Evolutionary conservation across 192 early-diverging fungal species (phyloP), one percentile per base, ranked within the genome.

Genomic region (Podila verticillata): DNA sequence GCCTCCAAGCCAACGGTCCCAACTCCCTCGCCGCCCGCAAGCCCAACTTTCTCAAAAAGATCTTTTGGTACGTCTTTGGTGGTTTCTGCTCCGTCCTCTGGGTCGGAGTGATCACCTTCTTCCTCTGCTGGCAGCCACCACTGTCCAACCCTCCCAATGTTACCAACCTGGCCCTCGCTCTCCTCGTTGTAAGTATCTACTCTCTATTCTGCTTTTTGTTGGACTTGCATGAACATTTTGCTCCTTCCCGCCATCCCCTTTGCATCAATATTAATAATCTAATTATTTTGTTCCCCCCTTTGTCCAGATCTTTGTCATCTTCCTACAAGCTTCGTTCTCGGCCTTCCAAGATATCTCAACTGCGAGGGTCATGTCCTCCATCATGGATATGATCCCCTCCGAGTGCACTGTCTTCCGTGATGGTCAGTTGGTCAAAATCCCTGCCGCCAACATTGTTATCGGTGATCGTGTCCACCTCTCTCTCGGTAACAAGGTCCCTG

Each of bases 391-490:
- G 87, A 70, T 96, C 30, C 88, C 94, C n/a, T 74, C 86, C 6
- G 84, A 88, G 47, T 85, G 90, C 20, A 66, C 72, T 20, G 96
- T 94, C 60, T 66, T 93, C 80, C 93, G 96, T 51, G 86, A 93
- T 66, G 94, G 95, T 15, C 44, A 77, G 19, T 60, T 71, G 4
- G 67, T 66, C 32, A 82, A 66, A 10, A 85, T 96, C 62, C 70
- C 89, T 12, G 84, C 91, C 22, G 65, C 72, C 2, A 81, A 89
- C 20, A 70, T 97, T 17, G 93, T 96, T 6, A 81, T 87, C 7
- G 96, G 96, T 61, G 96, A 97, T 60, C 64, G 94, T n/a, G 90
- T 97, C 56, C 68, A 82, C 7, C 77, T 97, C 51, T 85, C 82
- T 0, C 61, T 90, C 10, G 95, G 94, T 32, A 84, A 92, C 67